These are phyloP conservation scores for Raddia guianensis DNA, from an alignment of 176 grass and related monocot species.

Conservation along the genomic window DNA sequence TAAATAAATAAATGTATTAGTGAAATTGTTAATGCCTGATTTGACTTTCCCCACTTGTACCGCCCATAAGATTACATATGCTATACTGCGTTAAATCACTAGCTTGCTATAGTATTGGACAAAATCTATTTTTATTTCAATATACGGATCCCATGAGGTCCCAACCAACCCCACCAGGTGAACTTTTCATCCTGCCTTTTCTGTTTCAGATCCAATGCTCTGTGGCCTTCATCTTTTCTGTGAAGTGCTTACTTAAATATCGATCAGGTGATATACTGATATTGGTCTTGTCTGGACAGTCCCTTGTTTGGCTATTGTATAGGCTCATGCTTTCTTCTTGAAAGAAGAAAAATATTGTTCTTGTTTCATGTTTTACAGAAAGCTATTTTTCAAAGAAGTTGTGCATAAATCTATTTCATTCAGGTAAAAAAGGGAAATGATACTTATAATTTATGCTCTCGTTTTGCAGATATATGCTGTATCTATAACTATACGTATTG, in stretches of 20 bases:
- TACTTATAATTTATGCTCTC: slow-evolving; percentile 15
- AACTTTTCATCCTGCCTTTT: background rate
- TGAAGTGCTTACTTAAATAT: slow-evolving; percentile 14
- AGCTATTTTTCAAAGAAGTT: slow-evolving; percentile 1
- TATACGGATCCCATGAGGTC: background rate
- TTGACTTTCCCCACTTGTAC: background rate
- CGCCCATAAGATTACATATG: background rate
- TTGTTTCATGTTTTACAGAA: background rate
- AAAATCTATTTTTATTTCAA: background rate
- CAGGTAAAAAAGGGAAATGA: slow-evolving; percentile 23
- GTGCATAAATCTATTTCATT: slow-evolving; percentile 26
- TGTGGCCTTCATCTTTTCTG: background rate
- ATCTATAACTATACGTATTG: slow-evolving; percentile 63
- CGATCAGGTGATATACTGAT: too few species aligned
- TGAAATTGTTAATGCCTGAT: background rate
- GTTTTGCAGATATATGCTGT: slow-evolving; percentile 67
- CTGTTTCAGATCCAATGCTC: background rate
- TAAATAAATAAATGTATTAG: background rate
- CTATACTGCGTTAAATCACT: background rate
- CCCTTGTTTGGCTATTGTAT: background rate
- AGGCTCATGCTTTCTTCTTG: background rate
- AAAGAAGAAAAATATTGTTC: slow-evolving; percentile 9
- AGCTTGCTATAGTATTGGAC: slow-evolving; percentile 5
- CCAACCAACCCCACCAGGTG: background rate
- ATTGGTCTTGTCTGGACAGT: background rate